Percentiles rank a stretch among this genome's conserved stretches.
phyloP scores from a whole-genome alignment of 2,329 filamentous ascomycete species.

The Gaeumannomyces tritici region DNA sequence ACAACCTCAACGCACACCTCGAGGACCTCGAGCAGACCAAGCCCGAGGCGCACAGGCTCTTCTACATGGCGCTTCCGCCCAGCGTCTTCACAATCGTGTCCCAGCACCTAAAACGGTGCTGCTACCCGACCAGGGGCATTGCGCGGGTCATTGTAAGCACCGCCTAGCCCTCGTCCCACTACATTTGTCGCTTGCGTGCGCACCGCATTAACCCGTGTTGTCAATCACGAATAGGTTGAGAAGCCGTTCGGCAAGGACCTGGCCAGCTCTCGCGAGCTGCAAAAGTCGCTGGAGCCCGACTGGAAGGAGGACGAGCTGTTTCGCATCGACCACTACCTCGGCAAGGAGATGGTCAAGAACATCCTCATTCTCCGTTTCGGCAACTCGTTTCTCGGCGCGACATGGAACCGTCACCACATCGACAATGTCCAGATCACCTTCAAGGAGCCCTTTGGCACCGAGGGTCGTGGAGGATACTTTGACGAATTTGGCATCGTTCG shows the following conservation, averaged over 20 bases:
- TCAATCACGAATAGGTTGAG: constrained; percentile 60
- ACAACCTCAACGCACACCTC: constrained; percentile 75
- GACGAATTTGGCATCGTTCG: constrained; percentile 99
- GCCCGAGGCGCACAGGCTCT: constrained; percentile 80
- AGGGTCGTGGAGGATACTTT: constrained; percentile 96
- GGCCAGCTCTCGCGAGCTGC: constrained; percentile 83
- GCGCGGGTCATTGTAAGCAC: constrained; percentile 79
- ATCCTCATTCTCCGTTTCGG: constrained; percentile 96
- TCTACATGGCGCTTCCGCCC: constrained; percentile 98
- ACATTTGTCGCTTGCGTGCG: neutral
- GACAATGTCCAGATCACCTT: constrained; percentile 99
- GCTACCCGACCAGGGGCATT: constrained; percentile 86
- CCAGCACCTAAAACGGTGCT: constrained; percentile 93
- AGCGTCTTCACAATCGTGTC: constrained; percentile 98
- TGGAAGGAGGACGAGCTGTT: constrained; percentile 99
- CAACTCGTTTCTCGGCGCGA: constrained; percentile 97
- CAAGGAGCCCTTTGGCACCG: constrained; percentile 98
- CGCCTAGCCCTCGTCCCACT: neutral
- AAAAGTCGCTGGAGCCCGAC: constrained; percentile 89
- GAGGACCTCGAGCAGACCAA: constrained; percentile 74
- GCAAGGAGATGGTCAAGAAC: constrained; percentile 99
- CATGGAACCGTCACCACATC: constrained; percentile 99
- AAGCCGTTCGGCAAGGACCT: constrained; percentile 99
- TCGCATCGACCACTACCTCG: constrained; percentile 98
- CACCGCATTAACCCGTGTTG: neutral